Base-by-base conservation (phyloP, 441 rosid species). In the Bocquillonia castaneifolia region DNA sequence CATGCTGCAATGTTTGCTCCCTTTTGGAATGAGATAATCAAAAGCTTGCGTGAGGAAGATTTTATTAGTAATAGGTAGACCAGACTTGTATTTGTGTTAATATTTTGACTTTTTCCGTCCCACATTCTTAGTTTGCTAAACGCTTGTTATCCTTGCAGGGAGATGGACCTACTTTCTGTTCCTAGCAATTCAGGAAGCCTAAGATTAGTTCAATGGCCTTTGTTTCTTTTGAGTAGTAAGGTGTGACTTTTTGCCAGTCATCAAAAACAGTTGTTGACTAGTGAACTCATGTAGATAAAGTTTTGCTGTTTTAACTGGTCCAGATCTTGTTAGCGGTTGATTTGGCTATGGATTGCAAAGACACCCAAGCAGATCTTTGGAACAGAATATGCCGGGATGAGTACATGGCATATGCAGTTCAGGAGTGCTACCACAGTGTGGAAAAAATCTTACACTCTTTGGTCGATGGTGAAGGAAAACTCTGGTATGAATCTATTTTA, bases 201-300 rank as follows among this genome's bases (percentile, higher is more conserved):
- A 72, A 77, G 83, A 82, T 85, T 95, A 76, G 98, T 92, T 59
- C 99, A 95, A 70, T 95, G 99, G 99, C 99, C 99, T 67, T 81
- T 95, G 86, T 95, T 95, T 85, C 96, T 95, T 74, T 84, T 95
- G 58, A 92, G 99, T 79, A 95, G 98, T 78, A 95, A 95, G 98
- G 99, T 95, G 59, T 45, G 55, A 39, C 64, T 67, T 69, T 55
- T 76, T 79, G 57, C 63, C 69, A 66, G 25, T 76, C 51, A 50
- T 29, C 45, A 18, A 15, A 6, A 63, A 52, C 18, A 5, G 37
- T 23, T 20, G 12, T 22, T 62, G 17, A 29, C 31, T 58, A 54
- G 17, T 76, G 73, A 60, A 44, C 70, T 66, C 12, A 74, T 70
- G 61, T 67, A 66, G 68, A 69, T 59, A 9, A 66, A 39, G 47